A percentile compares a stretch with the other conserved stretches of the same genome.
Evolutionary conservation across 192 early-diverging fungal species (phyloP).

Genomic region (Backusella morwellensis): DNA sequence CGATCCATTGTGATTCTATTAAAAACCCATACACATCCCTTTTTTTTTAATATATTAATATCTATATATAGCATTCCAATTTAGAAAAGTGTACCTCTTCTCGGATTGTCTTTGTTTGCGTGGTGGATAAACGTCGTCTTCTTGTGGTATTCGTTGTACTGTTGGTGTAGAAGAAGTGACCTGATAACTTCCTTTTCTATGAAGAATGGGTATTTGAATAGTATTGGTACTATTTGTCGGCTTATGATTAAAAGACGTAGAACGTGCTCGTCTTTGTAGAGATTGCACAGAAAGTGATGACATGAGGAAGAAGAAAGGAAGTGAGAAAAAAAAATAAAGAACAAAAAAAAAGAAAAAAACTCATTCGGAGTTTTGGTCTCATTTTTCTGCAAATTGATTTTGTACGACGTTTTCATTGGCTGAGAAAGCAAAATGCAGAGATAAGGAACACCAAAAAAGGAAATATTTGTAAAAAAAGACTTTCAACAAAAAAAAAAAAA

Average conservation of each 20-base stretch:
- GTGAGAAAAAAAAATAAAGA: not conserved
- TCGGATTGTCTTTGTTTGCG: not conserved
- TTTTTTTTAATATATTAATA: not conserved
- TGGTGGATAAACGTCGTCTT: slow-evolving; percentile 9
- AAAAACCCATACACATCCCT: slow-evolving; percentile 64
- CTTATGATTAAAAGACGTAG: slow-evolving; percentile 10
- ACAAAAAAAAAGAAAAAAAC: not conserved
- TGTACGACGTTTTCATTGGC: not conserved
- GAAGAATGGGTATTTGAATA: not conserved
- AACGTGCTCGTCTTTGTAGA: not conserved
- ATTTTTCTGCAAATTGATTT: slow-evolving; percentile 1
- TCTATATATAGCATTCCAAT: not conserved
- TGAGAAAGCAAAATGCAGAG: too few relatives aligned
- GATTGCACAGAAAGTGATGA: not conserved
- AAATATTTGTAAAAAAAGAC: not conserved
- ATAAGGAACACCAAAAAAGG: not conserved
- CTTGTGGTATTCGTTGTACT: not conserved
- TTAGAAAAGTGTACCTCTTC: not conserved
- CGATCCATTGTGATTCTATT: slow-evolving; percentile 52
- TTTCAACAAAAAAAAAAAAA: not conserved
- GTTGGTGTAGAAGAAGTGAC: not conserved
- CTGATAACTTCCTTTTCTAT: not conserved
- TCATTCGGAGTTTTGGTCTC: not conserved
- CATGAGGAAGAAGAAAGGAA: not conserved
- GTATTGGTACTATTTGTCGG: not conserved